Conservation (phyloP, 2,329 filamentous ascomycete species). For the Fusarium sulawesiense region DNA sequence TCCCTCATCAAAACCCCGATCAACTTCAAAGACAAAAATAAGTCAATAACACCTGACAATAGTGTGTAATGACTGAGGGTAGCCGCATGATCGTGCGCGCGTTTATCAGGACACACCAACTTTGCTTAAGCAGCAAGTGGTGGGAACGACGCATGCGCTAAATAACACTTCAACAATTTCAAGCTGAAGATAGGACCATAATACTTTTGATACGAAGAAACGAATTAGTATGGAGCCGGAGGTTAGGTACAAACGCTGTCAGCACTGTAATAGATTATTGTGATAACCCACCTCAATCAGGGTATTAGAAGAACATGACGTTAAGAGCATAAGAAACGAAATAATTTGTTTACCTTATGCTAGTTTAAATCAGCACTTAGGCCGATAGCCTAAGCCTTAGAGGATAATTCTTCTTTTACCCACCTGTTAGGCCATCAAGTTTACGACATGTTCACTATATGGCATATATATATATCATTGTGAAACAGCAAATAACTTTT, state of each 20-base stretch:
- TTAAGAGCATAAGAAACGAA: neutral
- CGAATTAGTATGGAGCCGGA: too few species aligned
- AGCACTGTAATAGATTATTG: too few species aligned
- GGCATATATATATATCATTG: too few species aligned
- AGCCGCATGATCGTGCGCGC: neutral
- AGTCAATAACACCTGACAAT: neutral
- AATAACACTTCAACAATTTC: too few species aligned
- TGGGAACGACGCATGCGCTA: neutral
- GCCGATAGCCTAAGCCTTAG: neutral
- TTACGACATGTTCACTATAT: neutral
- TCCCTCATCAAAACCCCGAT: neutral
- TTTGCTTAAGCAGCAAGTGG: neutral
- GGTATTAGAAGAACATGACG: neutral
- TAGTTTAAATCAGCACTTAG: neutral
- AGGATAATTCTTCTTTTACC: too few species aligned
- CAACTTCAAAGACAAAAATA: neutral
- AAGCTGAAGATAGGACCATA: too few species aligned
- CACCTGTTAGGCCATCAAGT: neutral
- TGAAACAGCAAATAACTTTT: slow-evolving; percentile 30
- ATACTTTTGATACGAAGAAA: too few species aligned
- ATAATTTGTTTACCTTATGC: neutral
- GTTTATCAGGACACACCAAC: neutral
- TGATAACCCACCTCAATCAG: too few species aligned
- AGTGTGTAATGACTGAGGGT: neutral
- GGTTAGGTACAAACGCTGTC: too few species aligned